Conservation (phyloP, 306 rosid genomes). For the Herpetospermum pedunculosum region DNA sequence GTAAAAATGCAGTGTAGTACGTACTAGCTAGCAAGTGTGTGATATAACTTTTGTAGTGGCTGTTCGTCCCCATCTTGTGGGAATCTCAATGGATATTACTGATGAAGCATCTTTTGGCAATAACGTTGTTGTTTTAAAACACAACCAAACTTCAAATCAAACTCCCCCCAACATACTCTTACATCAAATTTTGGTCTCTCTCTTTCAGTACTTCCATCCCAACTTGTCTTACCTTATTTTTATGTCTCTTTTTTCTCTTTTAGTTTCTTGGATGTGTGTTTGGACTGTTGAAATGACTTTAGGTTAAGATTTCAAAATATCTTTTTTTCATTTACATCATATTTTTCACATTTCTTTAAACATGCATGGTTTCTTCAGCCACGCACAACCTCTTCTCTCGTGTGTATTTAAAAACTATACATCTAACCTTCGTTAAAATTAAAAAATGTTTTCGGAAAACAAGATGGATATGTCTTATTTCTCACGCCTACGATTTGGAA, state of each 20-base stretch:
- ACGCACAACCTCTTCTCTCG: too few species aligned
- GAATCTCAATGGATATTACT: slow-evolving; percentile 31
- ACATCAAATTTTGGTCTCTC: not conserved
- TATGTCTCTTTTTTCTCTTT: too few species aligned
- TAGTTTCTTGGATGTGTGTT: not conserved
- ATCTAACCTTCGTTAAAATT: too few species aligned
- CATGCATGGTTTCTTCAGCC: too few species aligned
- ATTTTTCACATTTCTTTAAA: not conserved
- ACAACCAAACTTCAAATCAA: not conserved
- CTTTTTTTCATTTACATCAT: not conserved
- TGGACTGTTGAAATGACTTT: not conserved
- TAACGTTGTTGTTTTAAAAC: not conserved
- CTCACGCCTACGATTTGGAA: too few species aligned
- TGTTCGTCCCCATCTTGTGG: slow-evolving; percentile 39
- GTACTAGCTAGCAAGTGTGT: not conserved
- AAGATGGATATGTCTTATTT: too few species aligned
- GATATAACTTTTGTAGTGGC: slow-evolving; percentile 22
- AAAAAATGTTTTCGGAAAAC: too few species aligned
- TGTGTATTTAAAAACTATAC: too few species aligned
- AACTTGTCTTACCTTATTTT: not conserved
- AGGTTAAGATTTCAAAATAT: not conserved
- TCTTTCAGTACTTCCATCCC: not conserved
- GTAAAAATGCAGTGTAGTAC: not conserved
- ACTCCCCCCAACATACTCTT: not conserved
- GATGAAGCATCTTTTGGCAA: slow-evolving; percentile 31